A percentile compares a stretch with the other conserved stretches of the same genome.
Conservation (phyloP, 116 monocot species). For the Phalaenopsis hybrid region DNA sequence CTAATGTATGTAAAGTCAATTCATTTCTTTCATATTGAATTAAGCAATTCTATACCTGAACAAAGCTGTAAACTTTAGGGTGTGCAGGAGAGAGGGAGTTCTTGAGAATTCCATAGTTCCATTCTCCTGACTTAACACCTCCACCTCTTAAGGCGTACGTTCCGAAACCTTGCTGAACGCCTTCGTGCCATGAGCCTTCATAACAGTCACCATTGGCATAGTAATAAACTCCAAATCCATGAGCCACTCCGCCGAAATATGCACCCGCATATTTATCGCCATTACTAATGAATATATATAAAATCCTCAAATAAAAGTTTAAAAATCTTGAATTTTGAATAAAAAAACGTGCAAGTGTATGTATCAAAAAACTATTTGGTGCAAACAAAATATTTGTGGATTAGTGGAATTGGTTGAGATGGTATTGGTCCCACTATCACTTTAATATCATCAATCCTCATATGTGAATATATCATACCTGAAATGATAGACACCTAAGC, state of each 20-base stretch:
- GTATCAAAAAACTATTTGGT: too few relatives aligned
- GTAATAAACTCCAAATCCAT: conserved; percentile 64
- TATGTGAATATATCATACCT: conserved; percentile 16
- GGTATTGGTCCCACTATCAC: too few relatives aligned
- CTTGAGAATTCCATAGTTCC: neutral
- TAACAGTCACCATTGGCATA: conserved; percentile 69
- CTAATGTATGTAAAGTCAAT: too few relatives aligned
- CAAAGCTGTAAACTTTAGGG: neutral
- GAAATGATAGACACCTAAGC: conserved; percentile 34
- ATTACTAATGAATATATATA: conserved; percentile 29
- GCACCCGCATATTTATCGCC: conserved; percentile 61
- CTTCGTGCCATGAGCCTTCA: conserved; percentile 82
- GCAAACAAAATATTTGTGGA: too few relatives aligned
- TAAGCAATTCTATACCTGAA: too few relatives aligned
- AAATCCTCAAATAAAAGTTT: neutral
- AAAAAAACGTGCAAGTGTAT: neutral
- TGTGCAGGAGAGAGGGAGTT: neutral
- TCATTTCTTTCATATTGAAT: too few relatives aligned
- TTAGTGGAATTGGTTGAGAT: too few relatives aligned
- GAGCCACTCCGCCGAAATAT: conserved; percentile 60
- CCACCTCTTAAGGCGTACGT: conserved; percentile 27
- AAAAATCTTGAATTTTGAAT: neutral
- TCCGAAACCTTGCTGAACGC: conserved; percentile 67
- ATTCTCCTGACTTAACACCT: neutral
- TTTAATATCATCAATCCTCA: too few relatives aligned